Evolutionary conservation across 1,284 basidiomycete species (phyloP).

Genomic region (Boletus mariae): DNA sequence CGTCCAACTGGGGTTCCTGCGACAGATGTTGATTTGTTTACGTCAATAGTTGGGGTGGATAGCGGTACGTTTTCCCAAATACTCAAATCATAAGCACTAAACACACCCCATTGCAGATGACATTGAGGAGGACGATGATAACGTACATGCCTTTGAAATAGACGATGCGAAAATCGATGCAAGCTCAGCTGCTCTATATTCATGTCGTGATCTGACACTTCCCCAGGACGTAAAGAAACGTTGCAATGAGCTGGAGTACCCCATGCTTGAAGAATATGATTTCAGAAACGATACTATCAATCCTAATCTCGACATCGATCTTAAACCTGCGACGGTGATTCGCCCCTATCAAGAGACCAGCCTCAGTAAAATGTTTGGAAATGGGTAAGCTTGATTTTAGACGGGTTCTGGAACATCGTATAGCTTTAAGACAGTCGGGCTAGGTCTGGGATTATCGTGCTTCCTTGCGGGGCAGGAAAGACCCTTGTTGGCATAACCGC

Average conservation of each 20-base stretch:
- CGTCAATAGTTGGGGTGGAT: slow-evolving; percentile 90
- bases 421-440: slow-evolving; percentile 64
- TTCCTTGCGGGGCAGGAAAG: slow-evolving; percentile 98
- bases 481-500: slow-evolving; percentile 99
- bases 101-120: slow-evolving; percentile 58
- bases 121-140: slow-evolving; percentile 93
- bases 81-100: slow-evolving; percentile 5
- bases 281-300: slow-evolving; percentile 95
- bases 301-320: slow-evolving; percentile 92
- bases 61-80: slow-evolving; percentile 50
- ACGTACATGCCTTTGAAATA: slow-evolving; percentile 94
- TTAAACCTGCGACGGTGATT: slow-evolving; percentile 94
- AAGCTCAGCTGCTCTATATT: slow-evolving; percentile 23
- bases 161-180: slow-evolving; percentile 89
- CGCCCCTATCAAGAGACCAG: slow-evolving; percentile 97
- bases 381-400: slow-evolving; percentile 59
- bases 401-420: neutral
- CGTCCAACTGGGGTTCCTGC: slow-evolving; percentile 34
- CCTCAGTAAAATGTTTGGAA: slow-evolving; percentile 98
- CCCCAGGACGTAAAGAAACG: slow-evolving; percentile 84
- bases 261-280: slow-evolving; percentile 97
- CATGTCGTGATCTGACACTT: slow-evolving; percentile 2
- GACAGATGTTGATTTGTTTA: slow-evolving; percentile 76
- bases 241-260: slow-evolving; percentile 93
- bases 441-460: slow-evolving; percentile 95